These are phyloP conservation scores for Hydnomerulius pinastri DNA, from an alignment of 768 basidiomycete genomes.

Conservation along the genomic window DNA sequence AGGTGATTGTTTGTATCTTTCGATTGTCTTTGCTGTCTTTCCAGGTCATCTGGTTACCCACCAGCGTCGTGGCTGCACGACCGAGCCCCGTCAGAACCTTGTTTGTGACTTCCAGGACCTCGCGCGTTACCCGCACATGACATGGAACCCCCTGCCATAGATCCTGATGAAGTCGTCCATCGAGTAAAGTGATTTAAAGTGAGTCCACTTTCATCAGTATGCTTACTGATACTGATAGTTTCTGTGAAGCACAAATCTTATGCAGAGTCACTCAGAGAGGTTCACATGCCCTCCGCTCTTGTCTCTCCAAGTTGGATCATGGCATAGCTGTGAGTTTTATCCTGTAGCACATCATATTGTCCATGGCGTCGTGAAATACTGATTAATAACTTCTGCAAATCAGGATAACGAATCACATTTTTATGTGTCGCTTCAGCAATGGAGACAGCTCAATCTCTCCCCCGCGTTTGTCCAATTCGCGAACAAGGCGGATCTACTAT, in stretches of 20 bases:
- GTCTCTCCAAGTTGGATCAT: conserved; percentile 54
- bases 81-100: too few species aligned
- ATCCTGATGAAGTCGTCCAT: conserved; percentile 27
- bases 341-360: background rate
- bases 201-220: background rate
- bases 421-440: conserved; percentile 68
- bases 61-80: too few species aligned
- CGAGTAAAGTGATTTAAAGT: conserved; percentile 57
- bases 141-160: conserved; percentile 12
- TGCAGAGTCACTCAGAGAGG: conserved; percentile 61
- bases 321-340: conserved; percentile 50
- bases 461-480: conserved; percentile 75
- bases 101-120: too few species aligned
- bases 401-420: conserved; percentile 84
- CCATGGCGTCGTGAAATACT: background rate
- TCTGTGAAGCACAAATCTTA: conserved; percentile 69
- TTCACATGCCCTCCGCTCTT: conserved; percentile 71
- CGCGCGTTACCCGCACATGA: background rate
- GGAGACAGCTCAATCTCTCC: conserved; percentile 79
- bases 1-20: too few species aligned
- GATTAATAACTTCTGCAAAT: background rate
- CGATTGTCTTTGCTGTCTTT: too few species aligned
- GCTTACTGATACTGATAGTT: background rate
- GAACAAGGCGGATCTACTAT: conserved; percentile 56
- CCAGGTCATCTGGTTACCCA: too few species aligned